These are phyloP conservation scores for Huiozyma naganishii DNA, from an alignment of 805 yeast genomes.

Conservation along the genomic window DNA sequence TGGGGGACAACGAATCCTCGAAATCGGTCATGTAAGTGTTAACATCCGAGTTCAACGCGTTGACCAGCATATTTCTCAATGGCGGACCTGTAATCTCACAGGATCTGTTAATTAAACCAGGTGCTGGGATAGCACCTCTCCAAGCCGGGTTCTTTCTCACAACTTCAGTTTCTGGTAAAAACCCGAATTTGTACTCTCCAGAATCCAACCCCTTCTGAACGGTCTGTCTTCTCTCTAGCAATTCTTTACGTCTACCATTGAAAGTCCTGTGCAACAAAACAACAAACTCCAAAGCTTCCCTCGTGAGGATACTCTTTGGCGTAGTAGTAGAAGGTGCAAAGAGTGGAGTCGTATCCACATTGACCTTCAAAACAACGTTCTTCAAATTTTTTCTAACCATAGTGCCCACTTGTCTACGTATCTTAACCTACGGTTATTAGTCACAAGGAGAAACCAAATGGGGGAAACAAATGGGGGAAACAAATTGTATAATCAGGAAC, in stretches of 20 bases:
- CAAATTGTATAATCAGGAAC: too few species aligned
- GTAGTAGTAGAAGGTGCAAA: constrained; percentile 32
- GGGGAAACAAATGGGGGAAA: too few species aligned
- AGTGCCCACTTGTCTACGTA: background rate
- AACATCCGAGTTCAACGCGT: constrained; percentile 68
- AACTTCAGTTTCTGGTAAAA: constrained; percentile 54
- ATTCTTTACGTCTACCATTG: constrained; percentile 46
- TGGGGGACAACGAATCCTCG: constrained; percentile 77
- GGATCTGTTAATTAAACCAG: constrained; percentile 63
- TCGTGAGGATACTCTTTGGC: constrained; percentile 30
- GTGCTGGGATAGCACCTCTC: constrained; percentile 66
- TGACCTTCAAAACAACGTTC: constrained; percentile 29
- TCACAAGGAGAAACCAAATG: too few species aligned
- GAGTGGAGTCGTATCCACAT: constrained; percentile 21
- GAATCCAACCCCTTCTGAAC: constrained; percentile 51
- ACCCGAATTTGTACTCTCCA: constrained; percentile 47
- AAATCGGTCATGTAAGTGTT: constrained; percentile 82
- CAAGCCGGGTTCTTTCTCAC: constrained; percentile 65
- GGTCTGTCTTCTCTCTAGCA: constrained; percentile 50
- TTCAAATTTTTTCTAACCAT: constrained; percentile 23
- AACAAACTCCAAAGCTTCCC: constrained; percentile 49
- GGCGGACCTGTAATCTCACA: constrained; percentile 83
- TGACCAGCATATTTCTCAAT: constrained; percentile 72
- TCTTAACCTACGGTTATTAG: too few species aligned
- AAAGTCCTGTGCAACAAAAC: constrained; percentile 67